Evolutionary conservation across 805 yeast genomes (phyloP).

Genomic region (Suhomyces sp.): DNA sequence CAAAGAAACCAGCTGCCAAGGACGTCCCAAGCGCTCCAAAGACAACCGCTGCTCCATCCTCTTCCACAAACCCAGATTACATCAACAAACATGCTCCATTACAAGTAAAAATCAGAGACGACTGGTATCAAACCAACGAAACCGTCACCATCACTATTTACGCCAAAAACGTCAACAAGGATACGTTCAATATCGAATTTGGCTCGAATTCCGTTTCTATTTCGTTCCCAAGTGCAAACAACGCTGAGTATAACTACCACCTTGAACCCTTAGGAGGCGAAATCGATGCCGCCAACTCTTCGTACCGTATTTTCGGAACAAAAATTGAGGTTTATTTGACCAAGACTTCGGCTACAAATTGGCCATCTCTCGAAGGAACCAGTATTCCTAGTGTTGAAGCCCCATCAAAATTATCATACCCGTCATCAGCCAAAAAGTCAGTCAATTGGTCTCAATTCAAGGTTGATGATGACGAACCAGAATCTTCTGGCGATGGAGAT

Average conservation of each 20-base stretch:
- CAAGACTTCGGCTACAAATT: conserved; percentile 47
- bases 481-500: conserved; percentile 52
- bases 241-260: conserved; percentile 57
- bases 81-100: conserved; percentile 42
- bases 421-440: conserved; percentile 61
- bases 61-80: conserved; percentile 29
- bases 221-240: conserved; percentile 47
- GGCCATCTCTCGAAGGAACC: conserved; percentile 53
- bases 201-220: conserved; percentile 35
- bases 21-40: neutral
- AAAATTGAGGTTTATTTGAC: conserved; percentile 69
- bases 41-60: neutral
- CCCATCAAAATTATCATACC: conserved; percentile 40
- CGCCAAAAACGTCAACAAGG: conserved; percentile 61
- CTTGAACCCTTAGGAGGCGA: conserved; percentile 53
- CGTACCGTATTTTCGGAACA: conserved; percentile 58
- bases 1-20: neutral
- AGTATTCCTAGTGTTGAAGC: conserved; percentile 11
- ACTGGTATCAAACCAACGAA: conserved; percentile 60
- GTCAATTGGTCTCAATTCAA: conserved; percentile 67
- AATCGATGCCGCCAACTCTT: conserved; percentile 48
- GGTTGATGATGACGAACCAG: conserved; percentile 45
- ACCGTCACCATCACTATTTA: conserved; percentile 67
- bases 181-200: conserved; percentile 43
- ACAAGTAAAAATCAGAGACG: conserved; percentile 36